phyloP scores from a whole-genome alignment of 768 basidiomycete species.

The Agrocybe pediades region DNA sequence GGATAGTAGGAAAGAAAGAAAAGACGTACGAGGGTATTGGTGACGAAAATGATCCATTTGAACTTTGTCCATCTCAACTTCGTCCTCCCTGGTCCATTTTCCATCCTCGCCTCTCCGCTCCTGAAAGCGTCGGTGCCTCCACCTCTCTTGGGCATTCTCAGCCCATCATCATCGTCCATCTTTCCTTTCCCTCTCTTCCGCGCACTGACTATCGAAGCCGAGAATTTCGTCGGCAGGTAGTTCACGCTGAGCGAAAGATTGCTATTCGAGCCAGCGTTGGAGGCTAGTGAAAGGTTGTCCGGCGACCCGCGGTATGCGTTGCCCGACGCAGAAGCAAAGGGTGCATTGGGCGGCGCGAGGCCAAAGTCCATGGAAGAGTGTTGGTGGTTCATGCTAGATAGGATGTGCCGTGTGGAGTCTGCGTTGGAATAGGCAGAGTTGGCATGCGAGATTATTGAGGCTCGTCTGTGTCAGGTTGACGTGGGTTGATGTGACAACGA shows the following conservation, averaged over 20 bases:
- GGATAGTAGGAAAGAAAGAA: conserved; percentile 1
- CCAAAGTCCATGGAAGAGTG: conserved; percentile 7
- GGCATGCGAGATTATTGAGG: conserved; percentile 29
- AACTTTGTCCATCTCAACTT: conserved; percentile 77
- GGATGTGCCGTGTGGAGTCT: conserved; percentile 47
- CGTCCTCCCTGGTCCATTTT: conserved; percentile 31
- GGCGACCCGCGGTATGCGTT: conserved; percentile 4
- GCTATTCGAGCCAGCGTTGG: conserved; percentile 34
- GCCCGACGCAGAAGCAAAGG: conserved; percentile 27
- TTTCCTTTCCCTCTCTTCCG: conserved; percentile 36
- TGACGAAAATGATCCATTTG: conserved; percentile 77
- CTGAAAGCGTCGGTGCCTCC: conserved; percentile 70
- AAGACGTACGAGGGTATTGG: conserved; percentile 52
- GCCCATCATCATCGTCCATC: conserved; percentile 23
- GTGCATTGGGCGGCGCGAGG: conserved; percentile 31
- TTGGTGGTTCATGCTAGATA: conserved; percentile 21
- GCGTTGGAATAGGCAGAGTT: conserved; percentile 44
- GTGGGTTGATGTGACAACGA: not conserved
- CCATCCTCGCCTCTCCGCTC: conserved; percentile 52
- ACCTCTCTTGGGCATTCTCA: conserved; percentile 57
- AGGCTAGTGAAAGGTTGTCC: conserved; percentile 22
- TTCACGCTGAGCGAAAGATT: conserved; percentile 68
- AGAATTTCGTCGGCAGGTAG: conserved; percentile 80
- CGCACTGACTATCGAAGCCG: conserved; percentile 35
- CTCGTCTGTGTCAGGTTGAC: not conserved